Percentiles rank a stretch among this genome's conserved stretches.
Evolutionary conservation across 192 early-diverging fungal species (phyloP).

Genomic region (Rhizoclosmatium globosum): DNA sequence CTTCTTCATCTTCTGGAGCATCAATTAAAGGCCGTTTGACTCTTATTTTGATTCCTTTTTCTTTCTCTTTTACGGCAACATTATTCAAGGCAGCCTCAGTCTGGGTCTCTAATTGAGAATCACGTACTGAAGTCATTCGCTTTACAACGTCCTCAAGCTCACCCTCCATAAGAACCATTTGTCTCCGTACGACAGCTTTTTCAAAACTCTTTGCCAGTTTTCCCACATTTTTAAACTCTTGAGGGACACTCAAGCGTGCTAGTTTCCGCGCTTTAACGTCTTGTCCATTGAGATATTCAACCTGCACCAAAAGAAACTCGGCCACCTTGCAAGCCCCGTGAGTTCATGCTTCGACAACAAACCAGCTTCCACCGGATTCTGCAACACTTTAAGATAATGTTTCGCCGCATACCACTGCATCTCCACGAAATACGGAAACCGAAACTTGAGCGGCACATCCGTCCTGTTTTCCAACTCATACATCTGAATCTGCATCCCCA

Average conservation of each 20-base stretch:
- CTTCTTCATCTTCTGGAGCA: constrained; percentile 27
- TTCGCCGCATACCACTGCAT: constrained; percentile 86
- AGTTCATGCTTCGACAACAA: constrained; percentile 56
- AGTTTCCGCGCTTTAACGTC: constrained; percentile 34
- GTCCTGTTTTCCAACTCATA: constrained; percentile 83
- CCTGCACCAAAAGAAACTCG: constrained; percentile 51
- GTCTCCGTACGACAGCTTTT: background rate
- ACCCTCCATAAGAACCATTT: background rate
- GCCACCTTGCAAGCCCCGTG: constrained; percentile 62
- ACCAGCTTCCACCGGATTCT: constrained; percentile 14
- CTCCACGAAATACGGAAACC: constrained; percentile 86
- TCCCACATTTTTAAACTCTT: constrained; percentile 49
- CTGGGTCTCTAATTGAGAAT: background rate
- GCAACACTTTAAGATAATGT: constrained; percentile 61
- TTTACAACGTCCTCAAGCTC: background rate
- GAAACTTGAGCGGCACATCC: constrained; percentile 79
- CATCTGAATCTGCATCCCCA: constrained; percentile 72
- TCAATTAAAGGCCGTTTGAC: constrained; percentile 1
- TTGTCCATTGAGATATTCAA: constrained; percentile 13
- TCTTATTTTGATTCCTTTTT: background rate
- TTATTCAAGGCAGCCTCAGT: background rate
- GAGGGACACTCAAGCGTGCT: constrained; percentile 48
- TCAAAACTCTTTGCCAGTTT: constrained; percentile 45
- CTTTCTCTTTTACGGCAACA: background rate
- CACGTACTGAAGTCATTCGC: background rate